A percentile compares a stretch with the other conserved stretches of the same genome.
Conservation (phyloP, 2,329 filamentous ascomycete genomes). For the Immersiporthe knoxdaviesiana region DNA sequence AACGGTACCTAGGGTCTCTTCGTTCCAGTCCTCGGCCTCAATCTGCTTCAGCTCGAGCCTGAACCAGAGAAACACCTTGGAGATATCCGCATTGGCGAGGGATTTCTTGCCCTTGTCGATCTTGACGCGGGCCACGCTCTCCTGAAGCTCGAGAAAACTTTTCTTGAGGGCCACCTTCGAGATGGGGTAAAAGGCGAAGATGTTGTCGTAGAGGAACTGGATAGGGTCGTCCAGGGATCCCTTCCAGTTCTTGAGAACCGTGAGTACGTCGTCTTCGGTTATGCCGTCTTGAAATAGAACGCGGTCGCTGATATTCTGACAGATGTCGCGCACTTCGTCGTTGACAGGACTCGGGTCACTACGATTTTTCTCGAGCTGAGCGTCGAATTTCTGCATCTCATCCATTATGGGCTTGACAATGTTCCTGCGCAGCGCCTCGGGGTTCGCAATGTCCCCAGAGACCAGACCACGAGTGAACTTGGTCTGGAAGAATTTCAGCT, state of each 20-base stretch:
- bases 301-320: not conserved
- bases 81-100: constrained; percentile 19
- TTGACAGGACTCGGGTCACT: not conserved
- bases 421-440: constrained; percentile 8
- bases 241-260: constrained; percentile 28
- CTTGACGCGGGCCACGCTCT: constrained; percentile 13
- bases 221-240: constrained; percentile 27
- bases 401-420: constrained; percentile 32
- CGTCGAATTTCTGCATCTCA: constrained; percentile 28
- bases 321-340: not conserved
- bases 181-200: constrained; percentile 25
- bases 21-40: constrained; percentile 11
- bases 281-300: not conserved
- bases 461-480: constrained; percentile 22
- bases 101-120: not conserved
- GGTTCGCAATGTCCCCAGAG: constrained; percentile 17
- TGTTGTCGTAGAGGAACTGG: constrained; percentile 21
- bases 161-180: constrained; percentile 14
- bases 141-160: constrained; percentile 19
- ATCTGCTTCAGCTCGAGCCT: not conserved
- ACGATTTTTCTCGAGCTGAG: not conserved
- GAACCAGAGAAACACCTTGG: constrained; percentile 15
- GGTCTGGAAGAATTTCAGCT: constrained; percentile 76
- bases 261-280: constrained; percentile 24
- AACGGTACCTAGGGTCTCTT: constrained; percentile 13